phyloP scores from a whole-genome alignment of 495 filamentous ascomycete genomes.

The Thermothielavioides terrestris region DNA sequence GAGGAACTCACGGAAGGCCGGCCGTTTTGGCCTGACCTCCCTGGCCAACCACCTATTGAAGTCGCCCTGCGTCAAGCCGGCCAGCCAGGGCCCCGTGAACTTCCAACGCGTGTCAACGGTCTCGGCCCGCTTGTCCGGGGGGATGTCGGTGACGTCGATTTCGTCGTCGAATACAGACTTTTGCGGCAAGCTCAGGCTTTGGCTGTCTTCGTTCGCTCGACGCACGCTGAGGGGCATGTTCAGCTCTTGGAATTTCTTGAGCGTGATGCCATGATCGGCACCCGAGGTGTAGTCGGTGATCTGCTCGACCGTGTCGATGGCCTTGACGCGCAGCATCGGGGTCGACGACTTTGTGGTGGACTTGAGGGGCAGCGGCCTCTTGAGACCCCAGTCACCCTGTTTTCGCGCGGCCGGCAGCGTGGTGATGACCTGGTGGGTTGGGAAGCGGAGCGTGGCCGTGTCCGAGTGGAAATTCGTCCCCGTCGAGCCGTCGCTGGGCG shows the following conservation, averaged over 20 bases:
- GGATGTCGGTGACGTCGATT: conserved; percentile 40
- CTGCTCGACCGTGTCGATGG: conserved; percentile 81
- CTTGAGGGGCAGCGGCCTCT: conserved; percentile 69
- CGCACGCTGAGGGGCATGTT: conserved; percentile 42
- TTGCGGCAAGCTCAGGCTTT: neutral
- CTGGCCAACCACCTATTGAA: conserved; percentile 60
- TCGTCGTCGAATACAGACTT: conserved; percentile 53
- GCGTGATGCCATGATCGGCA: conserved; percentile 68
- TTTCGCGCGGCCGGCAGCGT: conserved; percentile 65
- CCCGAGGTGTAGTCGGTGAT: conserved; percentile 85
- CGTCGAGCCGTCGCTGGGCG: conserved; percentile 24
- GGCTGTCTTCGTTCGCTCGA: conserved; percentile 27
- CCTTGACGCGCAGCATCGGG: conserved; percentile 60
- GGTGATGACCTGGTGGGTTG: conserved; percentile 77
- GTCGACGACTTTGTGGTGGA: conserved; percentile 62
- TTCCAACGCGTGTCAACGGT: conserved; percentile 53
- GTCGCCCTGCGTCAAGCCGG: conserved; percentile 60
- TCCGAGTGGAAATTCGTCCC: conserved; percentile 43
- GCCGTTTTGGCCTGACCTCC: conserved; percentile 49
- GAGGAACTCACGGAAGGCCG: conserved; percentile 56
- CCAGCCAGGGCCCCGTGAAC: conserved; percentile 73
- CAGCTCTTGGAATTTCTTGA: conserved; percentile 79
- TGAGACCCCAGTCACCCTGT: conserved; percentile 90
- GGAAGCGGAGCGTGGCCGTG: conserved; percentile 65
- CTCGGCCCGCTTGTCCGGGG: conserved; percentile 18